Conservation (phyloP, 306 rosid species). For the Myrica gale region DNA sequence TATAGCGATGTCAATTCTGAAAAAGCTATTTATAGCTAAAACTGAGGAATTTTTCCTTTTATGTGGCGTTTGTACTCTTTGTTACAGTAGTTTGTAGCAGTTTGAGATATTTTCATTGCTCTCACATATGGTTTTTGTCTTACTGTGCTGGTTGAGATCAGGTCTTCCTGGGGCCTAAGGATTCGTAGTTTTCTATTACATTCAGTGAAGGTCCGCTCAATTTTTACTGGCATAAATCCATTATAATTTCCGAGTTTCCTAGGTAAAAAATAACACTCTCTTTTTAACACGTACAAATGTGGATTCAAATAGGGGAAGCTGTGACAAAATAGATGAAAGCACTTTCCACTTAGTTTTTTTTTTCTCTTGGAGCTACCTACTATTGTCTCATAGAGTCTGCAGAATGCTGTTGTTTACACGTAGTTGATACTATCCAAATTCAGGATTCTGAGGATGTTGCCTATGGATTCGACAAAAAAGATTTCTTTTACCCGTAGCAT, state of each 20-base stretch:
- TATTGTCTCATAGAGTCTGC: not conserved
- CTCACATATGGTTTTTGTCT: not conserved
- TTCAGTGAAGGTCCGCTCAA: not conserved
- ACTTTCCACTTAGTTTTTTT: not conserved
- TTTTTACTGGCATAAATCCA: not conserved
- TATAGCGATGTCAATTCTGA: no score
- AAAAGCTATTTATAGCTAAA: no score
- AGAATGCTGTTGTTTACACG: not conserved
- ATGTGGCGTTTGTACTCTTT: no score
- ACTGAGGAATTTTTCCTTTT: no score
- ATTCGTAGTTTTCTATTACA: not conserved
- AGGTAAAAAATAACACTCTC: not conserved
- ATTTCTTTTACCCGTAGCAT: constrained; percentile 59
- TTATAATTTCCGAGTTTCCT: not conserved
- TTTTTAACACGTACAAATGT: not conserved
- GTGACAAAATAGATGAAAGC: not conserved
- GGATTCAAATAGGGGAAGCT: not conserved
- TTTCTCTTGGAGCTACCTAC: not conserved
- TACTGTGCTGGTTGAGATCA: not conserved
- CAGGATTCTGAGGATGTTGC: constrained; percentile 51
- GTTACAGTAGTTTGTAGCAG: no score
- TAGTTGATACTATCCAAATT: constrained; percentile 1
- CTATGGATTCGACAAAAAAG: constrained; percentile 44
- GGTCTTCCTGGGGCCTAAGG: not conserved
- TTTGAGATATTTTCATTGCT: no score